Evolutionary conservation across 805 yeast genomes (phyloP).

Genomic region (Clavispora asparagi): DNA sequence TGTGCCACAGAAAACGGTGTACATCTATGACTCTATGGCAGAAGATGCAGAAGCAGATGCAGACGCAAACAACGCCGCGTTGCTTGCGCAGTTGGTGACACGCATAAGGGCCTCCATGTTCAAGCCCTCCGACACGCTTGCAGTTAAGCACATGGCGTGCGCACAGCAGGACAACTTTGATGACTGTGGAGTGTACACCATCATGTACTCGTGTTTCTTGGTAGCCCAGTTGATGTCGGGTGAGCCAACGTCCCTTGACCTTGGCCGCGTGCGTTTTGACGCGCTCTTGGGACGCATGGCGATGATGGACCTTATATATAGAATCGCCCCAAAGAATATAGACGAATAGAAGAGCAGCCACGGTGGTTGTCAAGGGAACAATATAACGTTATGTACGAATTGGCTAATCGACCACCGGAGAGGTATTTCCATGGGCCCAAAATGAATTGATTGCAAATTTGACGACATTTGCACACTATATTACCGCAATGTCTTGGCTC

Average conservation of each 20-base stretch:
- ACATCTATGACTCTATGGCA: slow-evolving; percentile 56
- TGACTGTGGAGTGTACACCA: slow-evolving; percentile 54
- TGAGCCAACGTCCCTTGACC: slow-evolving; percentile 30
- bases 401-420: background rate
- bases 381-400: no score
- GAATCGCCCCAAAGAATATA: background rate
- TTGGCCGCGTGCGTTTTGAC: slow-evolving; percentile 38
- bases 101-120: slow-evolving; percentile 20
- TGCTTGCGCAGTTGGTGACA: slow-evolving; percentile 20
- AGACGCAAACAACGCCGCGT: slow-evolving; percentile 31
- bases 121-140: slow-evolving; percentile 19
- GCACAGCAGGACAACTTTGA: slow-evolving; percentile 64
- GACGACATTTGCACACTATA: no score
- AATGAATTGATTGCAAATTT: no score
- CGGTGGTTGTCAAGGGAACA: no score
- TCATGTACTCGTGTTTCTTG: slow-evolving; percentile 35
- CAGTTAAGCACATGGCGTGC: slow-evolving; percentile 29
- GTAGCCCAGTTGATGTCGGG: slow-evolving; percentile 22
- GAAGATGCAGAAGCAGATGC: slow-evolving; percentile 18
- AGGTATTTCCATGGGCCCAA: slow-evolving; percentile 18
- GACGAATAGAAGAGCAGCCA: background rate
- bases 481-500: no score
- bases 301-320: slow-evolving; percentile 7
- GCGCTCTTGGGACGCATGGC: slow-evolving; percentile 29
- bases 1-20: slow-evolving; percentile 41